A percentile compares a stretch with the other conserved stretches of the same genome.
These are phyloP conservation scores for Canna indica DNA, from an alignment of 176 grass and related monocot genomes.

Conservation along the genomic window DNA sequence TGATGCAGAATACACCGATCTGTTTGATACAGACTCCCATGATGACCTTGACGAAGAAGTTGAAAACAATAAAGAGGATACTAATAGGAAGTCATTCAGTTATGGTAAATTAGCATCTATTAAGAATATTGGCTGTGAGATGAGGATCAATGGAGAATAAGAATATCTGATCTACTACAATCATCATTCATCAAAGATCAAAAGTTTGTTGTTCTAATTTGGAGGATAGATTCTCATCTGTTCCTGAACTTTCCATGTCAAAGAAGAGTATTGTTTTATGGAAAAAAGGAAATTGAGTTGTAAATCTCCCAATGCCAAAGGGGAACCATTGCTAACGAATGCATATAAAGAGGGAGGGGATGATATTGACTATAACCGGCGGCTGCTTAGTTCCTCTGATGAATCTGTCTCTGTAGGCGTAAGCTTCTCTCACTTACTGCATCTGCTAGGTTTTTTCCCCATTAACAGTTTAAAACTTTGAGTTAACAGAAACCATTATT, in stretches of 20 bases:
- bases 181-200: slow-evolving; percentile 56
- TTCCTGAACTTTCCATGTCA: slow-evolving; percentile 27
- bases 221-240: slow-evolving; percentile 31
- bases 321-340: slow-evolving; percentile 90
- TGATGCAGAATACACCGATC: slow-evolving; percentile 34
- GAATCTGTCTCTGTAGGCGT: slow-evolving; percentile 52
- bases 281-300: slow-evolving; percentile 67
- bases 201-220: slow-evolving; percentile 49
- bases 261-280: slow-evolving; percentile 75
- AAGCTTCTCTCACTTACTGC: background rate
- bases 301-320: slow-evolving; percentile 51
- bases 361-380: slow-evolving; percentile 87
- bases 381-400: slow-evolving; percentile 64
- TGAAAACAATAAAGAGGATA: slow-evolving; percentile 24
- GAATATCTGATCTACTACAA: slow-evolving; percentile 89
- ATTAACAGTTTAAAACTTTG: no score
- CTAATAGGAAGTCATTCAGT: slow-evolving; percentile 77
- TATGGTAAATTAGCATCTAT: slow-evolving; percentile 79
- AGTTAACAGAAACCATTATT: slow-evolving; percentile 29
- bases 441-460: background rate
- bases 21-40: slow-evolving; percentile 66
- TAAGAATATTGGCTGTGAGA: slow-evolving; percentile 58
- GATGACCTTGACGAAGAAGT: slow-evolving; percentile 46
- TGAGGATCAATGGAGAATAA: slow-evolving; percentile 55
- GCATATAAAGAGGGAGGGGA: slow-evolving; percentile 89